Evolutionary conservation across 768 basidiomycete species (phyloP).

Genomic region (Phlegmacium glaucopus): DNA sequence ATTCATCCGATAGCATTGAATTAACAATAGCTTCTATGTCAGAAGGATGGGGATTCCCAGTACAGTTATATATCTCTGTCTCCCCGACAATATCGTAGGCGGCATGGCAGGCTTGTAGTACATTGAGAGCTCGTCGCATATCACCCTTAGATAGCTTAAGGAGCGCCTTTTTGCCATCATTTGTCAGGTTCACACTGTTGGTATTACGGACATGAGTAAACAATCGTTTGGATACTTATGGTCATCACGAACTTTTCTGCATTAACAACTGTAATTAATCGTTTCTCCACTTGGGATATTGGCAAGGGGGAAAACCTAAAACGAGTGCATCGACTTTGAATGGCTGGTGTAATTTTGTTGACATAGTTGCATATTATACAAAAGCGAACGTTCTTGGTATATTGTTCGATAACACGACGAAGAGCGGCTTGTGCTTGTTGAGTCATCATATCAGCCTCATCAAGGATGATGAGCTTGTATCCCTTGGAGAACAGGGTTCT

Average conservation of each 20-base stretch:
- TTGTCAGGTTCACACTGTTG: conserved; percentile 79
- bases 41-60: conserved; percentile 91
- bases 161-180: conserved; percentile 84
- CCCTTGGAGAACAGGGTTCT: conserved; percentile 88
- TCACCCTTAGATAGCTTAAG: conserved; percentile 95
- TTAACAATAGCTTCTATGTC: conserved; percentile 94
- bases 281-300: conserved; percentile 78
- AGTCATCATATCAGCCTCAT: conserved; percentile 99
- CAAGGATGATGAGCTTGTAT: conserved; percentile 96
- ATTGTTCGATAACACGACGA: conserved; percentile 96
- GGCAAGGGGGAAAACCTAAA: conserved; percentile 96
- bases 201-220: not conserved
- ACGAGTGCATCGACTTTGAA: conserved; percentile 96
- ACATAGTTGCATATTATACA: conserved; percentile 99
- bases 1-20: conserved; percentile 95
- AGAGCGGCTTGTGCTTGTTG: conserved; percentile 95
- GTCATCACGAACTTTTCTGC: conserved; percentile 65
- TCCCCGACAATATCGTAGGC: conserved; percentile 90
- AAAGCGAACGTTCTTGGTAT: conserved; percentile 97
- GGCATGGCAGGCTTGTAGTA: conserved; percentile 97
- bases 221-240: not conserved
- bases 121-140: conserved; percentile 95
- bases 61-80: conserved; percentile 93
- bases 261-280: conserved; percentile 74
- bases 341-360: conserved; percentile 97